Base-by-base conservation (phyloP, 208 protist species). In the Acanthamoeba castellanii region DNA sequence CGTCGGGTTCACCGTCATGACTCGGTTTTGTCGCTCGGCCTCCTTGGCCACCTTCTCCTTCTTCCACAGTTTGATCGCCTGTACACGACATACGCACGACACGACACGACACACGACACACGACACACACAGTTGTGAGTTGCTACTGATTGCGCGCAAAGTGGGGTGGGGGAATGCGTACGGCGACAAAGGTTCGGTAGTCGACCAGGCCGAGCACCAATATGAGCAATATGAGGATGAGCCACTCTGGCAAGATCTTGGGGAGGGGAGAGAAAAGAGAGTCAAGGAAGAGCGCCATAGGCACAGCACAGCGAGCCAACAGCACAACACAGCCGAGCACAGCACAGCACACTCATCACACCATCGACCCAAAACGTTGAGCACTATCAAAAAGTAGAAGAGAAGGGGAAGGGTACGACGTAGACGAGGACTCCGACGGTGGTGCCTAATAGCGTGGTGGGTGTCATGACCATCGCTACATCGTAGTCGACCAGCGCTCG, bases 371-470 rank as follows among this genome's bases (percentile, higher is more conserved):
- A 11, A n/a, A 42, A 42, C 3, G 37, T 42, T 42, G 37, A 42
- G 37, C 37, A 3, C 37, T 42, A 42, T 42, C 37, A 42, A 42
- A 42, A 3, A 42, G 3, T 42, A 42, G 37, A 42, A 42, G 25
- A 14, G 14, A 85, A 61, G 25, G 47, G 3, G 22, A 50, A 2
- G 37, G 6, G 9, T 64, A 96, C 81, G 7, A 94, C 91, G 55
- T 97, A 95, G 32, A 97, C n/a, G 32, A 96, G 74, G 30, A 97
- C 95, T 59, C 96, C 96, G n/a, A 97, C 95, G 11, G 96, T 87
- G 37, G 95, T 95, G 55, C 96, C 96, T 0, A 82, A 47, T 9
- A 97, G 78, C 32, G 95, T 96, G 14, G 96, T 95, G 59, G 96
- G 96, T 74, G 95, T 94, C 78, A 97, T 95, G 14, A 97, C 55